phyloP scores from a whole-genome alignment of 352 stramenopile species.

The Phytophthora pluvialis region DNA sequence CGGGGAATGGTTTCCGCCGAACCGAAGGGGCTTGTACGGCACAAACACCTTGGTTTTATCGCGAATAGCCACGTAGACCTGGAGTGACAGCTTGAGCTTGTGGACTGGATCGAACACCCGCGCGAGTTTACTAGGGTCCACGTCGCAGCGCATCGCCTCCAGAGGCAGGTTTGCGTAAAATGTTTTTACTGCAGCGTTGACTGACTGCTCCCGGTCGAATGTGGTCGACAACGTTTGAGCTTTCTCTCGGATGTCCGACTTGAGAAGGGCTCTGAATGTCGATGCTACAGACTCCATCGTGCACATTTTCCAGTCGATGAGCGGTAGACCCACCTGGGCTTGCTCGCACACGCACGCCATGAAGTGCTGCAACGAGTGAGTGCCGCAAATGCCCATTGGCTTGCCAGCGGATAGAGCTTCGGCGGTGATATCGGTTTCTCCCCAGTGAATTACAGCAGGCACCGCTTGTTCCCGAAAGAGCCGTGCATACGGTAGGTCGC shows the following conservation, averaged over 20 bases:
- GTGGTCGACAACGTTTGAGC: conserved; percentile 45
- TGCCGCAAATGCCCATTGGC: conserved; percentile 86
- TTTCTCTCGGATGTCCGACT: conserved; percentile 39
- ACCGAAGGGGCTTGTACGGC: conserved; percentile 42
- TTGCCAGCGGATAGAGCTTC: conserved; percentile 81
- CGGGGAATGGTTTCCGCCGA: conserved; percentile 29
- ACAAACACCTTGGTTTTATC: conserved; percentile 40
- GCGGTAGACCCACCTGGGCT: conserved; percentile 66
- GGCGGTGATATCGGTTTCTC: conserved; percentile 72
- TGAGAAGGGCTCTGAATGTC: conserved; percentile 60
- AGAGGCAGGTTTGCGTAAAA: conserved; percentile 80
- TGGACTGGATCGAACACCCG: conserved; percentile 40
- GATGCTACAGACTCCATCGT: conserved; percentile 58
- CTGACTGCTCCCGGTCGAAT: conserved; percentile 67
- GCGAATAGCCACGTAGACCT: conserved; percentile 36
- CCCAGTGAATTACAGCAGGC: conserved; percentile 75
- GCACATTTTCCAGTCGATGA: conserved; percentile 65
- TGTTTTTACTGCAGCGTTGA: conserved; percentile 59
- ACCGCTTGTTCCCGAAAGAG: conserved; percentile 75
- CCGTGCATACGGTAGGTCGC: conserved; percentile 69
- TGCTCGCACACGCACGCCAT: conserved; percentile 74
- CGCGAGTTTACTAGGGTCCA: conserved; percentile 41
- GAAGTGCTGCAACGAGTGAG: conserved; percentile 89
- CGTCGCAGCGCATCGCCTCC: conserved; percentile 82
- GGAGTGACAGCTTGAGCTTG: conserved; percentile 43